Evolutionary conservation across 2,329 filamentous ascomycete genomes (phyloP), one percentile per base, ranked within the genome.

Genomic region (Penicillium vulpinum): DNA sequence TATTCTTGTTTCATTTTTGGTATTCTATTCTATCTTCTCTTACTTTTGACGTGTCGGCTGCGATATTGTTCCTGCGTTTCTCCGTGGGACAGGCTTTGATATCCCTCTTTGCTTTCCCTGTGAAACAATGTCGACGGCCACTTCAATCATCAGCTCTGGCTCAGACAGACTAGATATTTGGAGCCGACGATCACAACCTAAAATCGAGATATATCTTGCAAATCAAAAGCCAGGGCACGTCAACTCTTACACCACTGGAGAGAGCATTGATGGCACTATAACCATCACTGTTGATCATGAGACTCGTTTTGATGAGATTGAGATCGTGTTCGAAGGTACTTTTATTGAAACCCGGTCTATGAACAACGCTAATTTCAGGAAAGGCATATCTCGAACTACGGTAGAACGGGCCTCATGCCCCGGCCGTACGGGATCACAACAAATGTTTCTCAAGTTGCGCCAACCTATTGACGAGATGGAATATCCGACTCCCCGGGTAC

Each of bases 361-460:
- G 26, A 7, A 16, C 21, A 26, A 54, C 22, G 3, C 33, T 52
- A 35, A 55, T 50, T 18, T 5, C 2, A 29, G 3, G 22, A 26
- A 40, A 83, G 81, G 83, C 40, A 77, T 76, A 4, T 77, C 78
- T 29, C 76, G 78, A 57, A 82, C 81, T 3, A 80, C 74, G 26
- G 80, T 87, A 28, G 85, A 87, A 65, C 81, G 80, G 4, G 75
- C 82, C 4, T 77, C 83, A 31, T 76, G 83, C 49, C 78, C 80
- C 18, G 81, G 81, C 43, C 79, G 81, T 16, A 80, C 80, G 21
- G 82, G 83, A 59, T 83, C 84, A 22, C 78, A 76, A 46, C 85
- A 87, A 58, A 81, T 80, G 18, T 89, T 88, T 64, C 73, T 89
- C 35, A 84, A 82, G 58, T 77, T 89, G 28, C 78, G 78, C 56